Percentiles rank a stretch among this genome's conserved stretches.
phyloP scores from a whole-genome alignment of 2,329 filamentous ascomycete genomes.

The Neofusicoccum umdonicola region DNA sequence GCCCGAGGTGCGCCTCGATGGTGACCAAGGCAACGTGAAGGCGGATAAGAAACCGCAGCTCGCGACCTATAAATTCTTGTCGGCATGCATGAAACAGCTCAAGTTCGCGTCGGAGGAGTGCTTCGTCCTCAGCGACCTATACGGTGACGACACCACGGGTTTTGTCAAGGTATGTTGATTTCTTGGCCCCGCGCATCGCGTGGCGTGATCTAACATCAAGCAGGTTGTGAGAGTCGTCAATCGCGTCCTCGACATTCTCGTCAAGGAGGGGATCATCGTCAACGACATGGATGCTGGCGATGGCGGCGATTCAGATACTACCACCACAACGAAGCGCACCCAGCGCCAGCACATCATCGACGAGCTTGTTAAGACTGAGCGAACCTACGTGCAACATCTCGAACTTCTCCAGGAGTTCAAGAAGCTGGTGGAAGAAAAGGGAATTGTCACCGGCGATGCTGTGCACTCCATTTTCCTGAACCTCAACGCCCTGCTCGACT shows the following conservation, averaged over 20 bases:
- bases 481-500: constrained; percentile 90
- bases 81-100: constrained; percentile 81
- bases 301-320: constrained; percentile 39
- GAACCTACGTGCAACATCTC: constrained; percentile 96
- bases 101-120: constrained; percentile 76
- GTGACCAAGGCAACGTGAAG: constrained; percentile 59
- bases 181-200: not conserved
- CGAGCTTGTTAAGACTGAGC: constrained; percentile 90
- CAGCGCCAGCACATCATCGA: constrained; percentile 86
- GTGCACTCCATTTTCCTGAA: constrained; percentile 97
- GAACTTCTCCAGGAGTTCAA: constrained; percentile 93
- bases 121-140: constrained; percentile 88
- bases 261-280: constrained; percentile 69
- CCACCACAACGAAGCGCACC: constrained; percentile 56
- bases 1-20: constrained; percentile 65
- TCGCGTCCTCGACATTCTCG: constrained; percentile 81
- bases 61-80: constrained; percentile 87
- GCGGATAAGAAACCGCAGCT: constrained; percentile 80
- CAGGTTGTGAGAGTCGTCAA: constrained; percentile 90
- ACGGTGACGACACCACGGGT: constrained; percentile 91
- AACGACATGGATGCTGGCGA: constrained; percentile 35
- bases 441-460: constrained; percentile 81
- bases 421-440: constrained; percentile 82
- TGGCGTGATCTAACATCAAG: constrained; percentile 1
- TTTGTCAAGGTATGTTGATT: constrained; percentile 74